Percentiles rank a stretch among this genome's conserved stretches.
Evolutionary conservation across 208 protist genomes (phyloP).

Genomic region (Leishmania turanica): DNA sequence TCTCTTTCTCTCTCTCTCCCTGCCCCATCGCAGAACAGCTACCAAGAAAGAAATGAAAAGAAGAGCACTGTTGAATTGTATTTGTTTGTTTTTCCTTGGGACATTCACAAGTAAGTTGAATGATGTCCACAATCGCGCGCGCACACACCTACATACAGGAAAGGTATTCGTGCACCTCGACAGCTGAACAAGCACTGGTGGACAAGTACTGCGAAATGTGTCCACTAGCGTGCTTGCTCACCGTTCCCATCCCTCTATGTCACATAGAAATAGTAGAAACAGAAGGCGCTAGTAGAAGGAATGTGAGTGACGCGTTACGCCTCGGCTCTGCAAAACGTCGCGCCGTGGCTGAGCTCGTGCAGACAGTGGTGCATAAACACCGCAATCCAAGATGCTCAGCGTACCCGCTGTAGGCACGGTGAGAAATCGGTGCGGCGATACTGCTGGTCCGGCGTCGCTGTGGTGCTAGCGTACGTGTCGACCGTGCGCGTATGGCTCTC

Average conservation of each 20-base stretch:
- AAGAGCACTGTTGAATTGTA: neutral
- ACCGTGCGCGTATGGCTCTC: constrained; percentile 35
- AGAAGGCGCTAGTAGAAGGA: neutral
- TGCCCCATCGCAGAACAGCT: neutral
- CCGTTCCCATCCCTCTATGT: neutral
- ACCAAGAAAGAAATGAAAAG: neutral
- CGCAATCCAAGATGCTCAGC: neutral
- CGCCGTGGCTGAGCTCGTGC: neutral
- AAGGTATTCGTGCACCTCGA: neutral
- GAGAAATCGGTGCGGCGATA: constrained; percentile 2
- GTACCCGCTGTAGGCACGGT: constrained; percentile 10
- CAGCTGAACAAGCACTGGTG: neutral
- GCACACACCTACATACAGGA: neutral
- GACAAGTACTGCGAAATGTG: neutral
- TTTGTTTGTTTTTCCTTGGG: neutral
- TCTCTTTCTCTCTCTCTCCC: neutral
- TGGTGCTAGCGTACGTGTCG: constrained; percentile 24
- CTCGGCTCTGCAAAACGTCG: neutral
- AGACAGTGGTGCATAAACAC: neutral
- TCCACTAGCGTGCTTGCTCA: neutral
- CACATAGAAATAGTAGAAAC: neutral
- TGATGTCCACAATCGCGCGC: neutral
- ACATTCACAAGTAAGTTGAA: neutral
- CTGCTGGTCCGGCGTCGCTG: constrained; percentile 10
- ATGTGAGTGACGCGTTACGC: neutral